A percentile compares a stretch with the other conserved stretches of the same genome.
phyloP scores from a whole-genome alignment of 768 basidiomycete species.

The Coprinopsis strossmayeri region DNA sequence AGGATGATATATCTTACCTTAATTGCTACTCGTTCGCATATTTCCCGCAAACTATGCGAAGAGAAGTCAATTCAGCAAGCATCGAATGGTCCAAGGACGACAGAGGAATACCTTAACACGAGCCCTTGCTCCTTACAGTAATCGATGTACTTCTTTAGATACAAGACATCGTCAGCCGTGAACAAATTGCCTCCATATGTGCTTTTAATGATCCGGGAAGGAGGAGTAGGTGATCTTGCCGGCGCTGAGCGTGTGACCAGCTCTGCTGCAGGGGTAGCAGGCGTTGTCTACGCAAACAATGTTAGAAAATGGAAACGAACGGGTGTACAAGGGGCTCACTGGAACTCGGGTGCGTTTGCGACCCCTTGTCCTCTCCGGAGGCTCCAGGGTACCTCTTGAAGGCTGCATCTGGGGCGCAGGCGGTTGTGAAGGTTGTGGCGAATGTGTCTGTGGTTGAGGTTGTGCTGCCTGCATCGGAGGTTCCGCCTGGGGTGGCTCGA shows the following conservation, averaged over 20 bases:
- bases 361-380: constrained; percentile 46
- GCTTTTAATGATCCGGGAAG: constrained; percentile 78
- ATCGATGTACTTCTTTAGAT: constrained; percentile 84
- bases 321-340: constrained; percentile 25
- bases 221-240: constrained; percentile 79
- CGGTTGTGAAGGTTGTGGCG: constrained; percentile 1
- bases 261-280: constrained; percentile 60
- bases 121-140: constrained; percentile 86
- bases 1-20: constrained; percentile 39
- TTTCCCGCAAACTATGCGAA: constrained; percentile 58
- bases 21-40: constrained; percentile 81
- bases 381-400: constrained; percentile 6
- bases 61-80: neutral
- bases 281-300: constrained; percentile 36
- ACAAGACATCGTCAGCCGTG: constrained; percentile 75
- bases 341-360: constrained; percentile 63
- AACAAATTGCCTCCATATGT: constrained; percentile 88
- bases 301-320: constrained; percentile 8
- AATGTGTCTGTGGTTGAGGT: neutral
- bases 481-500: neutral
- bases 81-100: neutral
- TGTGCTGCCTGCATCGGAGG: neutral
- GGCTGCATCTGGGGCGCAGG: constrained; percentile 1
- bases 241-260: constrained; percentile 66
- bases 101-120: constrained; percentile 55